Evolutionary conservation across 306 rosid species (phyloP), one percentile per base, ranked within the genome.

Genomic region (Acacia crassicarpa): DNA sequence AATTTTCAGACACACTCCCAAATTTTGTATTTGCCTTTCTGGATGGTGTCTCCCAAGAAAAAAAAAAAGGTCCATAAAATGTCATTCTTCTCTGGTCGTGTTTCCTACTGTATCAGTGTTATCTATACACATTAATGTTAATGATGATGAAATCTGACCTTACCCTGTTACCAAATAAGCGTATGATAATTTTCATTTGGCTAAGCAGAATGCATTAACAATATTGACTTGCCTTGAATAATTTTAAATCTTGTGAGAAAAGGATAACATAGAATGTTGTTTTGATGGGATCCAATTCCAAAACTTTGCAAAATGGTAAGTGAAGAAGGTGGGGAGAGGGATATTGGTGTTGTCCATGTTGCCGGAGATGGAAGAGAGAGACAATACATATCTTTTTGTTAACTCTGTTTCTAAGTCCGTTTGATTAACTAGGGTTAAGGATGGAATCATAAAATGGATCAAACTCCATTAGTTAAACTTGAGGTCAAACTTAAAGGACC

Each of bases 1-100:
- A 76, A 74, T 84, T 79, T 76, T 84, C 83, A 59, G 83, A 76
- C 76, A 67, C 82, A 84, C 25, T 8, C 78, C 88, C 85, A 82
- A 77, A 80, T 83, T 89, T 86, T 86, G 87, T 74, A 82, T 77
- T 43, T 46, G 70, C 85, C 35, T 48, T 66, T 48, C 59, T 14
- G 58, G 43, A 63, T 56, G 78, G 67, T 40, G 81, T 59, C 75
- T 23, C 38, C 67, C 41, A 54, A 19, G 6, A 38, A 38, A 35
- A 35, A 35, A 35, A 35, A 38, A 63, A 69, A 41, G 13, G 12
- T 45, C 58, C 75, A 44, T 71, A 44, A 69, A 71, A 71, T 46
- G 49, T 87, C 87, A 61, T 51, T 16, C 48, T 8, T 80, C 49
- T 51, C 71, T 83, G 77, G 78, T 77, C 83, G 27, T 77, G 77